Percentiles rank a stretch among this genome's conserved stretches.
phyloP scores from a whole-genome alignment of 208 protist genomes.

The Leishmania mexicana region DNA sequence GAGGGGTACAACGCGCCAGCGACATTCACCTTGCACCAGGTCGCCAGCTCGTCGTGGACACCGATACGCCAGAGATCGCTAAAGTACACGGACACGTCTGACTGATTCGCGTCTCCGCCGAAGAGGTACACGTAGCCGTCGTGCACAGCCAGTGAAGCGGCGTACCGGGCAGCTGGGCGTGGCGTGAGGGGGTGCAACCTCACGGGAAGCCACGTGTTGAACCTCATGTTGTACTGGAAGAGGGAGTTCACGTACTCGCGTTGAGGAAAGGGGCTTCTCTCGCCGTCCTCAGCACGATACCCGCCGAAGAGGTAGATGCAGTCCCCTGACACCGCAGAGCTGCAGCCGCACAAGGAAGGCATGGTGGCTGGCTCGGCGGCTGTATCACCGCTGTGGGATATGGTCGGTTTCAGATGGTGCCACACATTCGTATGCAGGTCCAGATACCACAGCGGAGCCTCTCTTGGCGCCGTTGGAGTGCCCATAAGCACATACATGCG shows the following conservation, averaged over 20 bases:
- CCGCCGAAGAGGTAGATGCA: constrained; percentile 75
- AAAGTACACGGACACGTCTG: constrained; percentile 50
- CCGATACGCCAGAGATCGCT: constrained; percentile 76
- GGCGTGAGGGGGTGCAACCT: constrained; percentile 1
- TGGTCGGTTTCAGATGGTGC: constrained; percentile 40
- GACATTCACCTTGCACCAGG: constrained; percentile 32
- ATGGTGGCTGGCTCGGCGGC: neutral
- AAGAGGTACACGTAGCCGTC: constrained; percentile 62
- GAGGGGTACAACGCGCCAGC: constrained; percentile 31
- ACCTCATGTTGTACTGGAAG: constrained; percentile 55
- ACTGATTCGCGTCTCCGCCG: constrained; percentile 75
- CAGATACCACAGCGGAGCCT: constrained; percentile 57
- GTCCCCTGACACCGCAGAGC: constrained; percentile 50
- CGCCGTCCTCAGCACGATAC: constrained; percentile 7
- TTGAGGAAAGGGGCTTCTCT: neutral
- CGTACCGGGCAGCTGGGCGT: constrained; percentile 52
- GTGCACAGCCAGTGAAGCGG: constrained; percentile 50
- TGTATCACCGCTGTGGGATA: neutral
- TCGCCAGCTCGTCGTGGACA: constrained; percentile 1
- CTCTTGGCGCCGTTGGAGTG: constrained; percentile 23
- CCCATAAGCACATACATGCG: constrained; percentile 89
- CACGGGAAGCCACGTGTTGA: constrained; percentile 36
- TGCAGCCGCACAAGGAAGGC: constrained; percentile 59
- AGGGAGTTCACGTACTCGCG: constrained; percentile 49
- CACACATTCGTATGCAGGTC: constrained; percentile 56